Base-by-base conservation (phyloP, 2,329 filamentous ascomycete species). In the Xylaria sp. region DNA sequence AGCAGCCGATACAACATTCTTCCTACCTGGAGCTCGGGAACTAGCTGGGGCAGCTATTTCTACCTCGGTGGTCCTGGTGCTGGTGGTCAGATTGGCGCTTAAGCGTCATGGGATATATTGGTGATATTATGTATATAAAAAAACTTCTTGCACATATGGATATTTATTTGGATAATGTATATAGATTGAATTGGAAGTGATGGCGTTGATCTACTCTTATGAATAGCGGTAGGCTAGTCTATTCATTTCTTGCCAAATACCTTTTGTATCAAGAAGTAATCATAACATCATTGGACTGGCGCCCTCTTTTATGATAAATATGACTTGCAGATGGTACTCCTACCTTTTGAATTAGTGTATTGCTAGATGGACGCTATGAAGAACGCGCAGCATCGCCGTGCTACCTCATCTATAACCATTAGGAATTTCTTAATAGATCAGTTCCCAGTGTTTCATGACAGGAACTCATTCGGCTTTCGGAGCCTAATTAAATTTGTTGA, bases 31-130 rank as follows among this genome's bases (percentile, higher is more conserved):
- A 68, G 26, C 70, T 70, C 67, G 0, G 65, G 58, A n/a, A 15
- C 44, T 5, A 59, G 13, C 56, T 71, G 67, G 67, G 70, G 70
- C 0, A 71, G 67, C 59, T 70, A 66, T 59, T 66, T 71, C 51
- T 71, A 66, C 59, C 65, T 71, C 11, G 70, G 70, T 23, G 70
- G 70, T 1, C 70, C 70, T 11, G 70, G 70, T 20, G 70, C 70
- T 3, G 70, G 70, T 9, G 69, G 69, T 17, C 10, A 48, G 13
- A 65, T 69, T 6, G 62, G 59, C n/a, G 69, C 67, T 26, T 71
- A 69, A 20, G 17, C 11, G 40, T 36, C 36, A 9, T 23, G 10
- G 7, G 6, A 10, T 7, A 10, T 54, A 5, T 2, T 11, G 2
- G 31, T 56, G 31, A 13, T 10, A 2, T 36, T 23, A 23, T 56